Conservation (phyloP, 2,329 filamentous ascomycete genomes). For the Trichoderma afroharzianum region DNA sequence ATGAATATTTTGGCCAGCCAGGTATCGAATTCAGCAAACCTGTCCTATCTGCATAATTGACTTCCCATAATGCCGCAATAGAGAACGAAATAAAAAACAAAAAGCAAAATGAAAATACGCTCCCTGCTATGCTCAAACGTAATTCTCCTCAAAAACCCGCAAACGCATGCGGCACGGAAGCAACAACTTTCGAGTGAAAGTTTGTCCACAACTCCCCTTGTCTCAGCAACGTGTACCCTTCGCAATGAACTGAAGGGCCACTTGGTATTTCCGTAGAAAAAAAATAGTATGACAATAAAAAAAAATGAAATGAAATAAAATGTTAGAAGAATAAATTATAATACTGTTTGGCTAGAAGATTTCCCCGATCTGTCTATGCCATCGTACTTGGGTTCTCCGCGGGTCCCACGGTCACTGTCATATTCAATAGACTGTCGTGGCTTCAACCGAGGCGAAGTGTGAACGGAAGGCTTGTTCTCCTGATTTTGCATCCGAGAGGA, state of each 20-base stretch:
- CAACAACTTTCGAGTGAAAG: not conserved
- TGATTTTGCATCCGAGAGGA: not conserved
- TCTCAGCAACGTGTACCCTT: not conserved
- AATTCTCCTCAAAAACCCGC: not conserved
- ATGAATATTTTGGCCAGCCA: not conserved
- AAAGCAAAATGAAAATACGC: not conserved
- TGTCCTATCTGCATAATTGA: not conserved
- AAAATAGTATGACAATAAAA: not conserved
- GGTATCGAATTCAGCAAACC: not conserved
- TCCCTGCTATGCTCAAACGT: constrained; percentile 5
- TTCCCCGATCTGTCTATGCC: constrained; percentile 32
- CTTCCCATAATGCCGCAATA: not conserved
- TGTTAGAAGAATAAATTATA: not conserved
- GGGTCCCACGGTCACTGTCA: constrained; percentile 3
- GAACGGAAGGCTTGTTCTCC: not conserved
- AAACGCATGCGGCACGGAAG: not conserved
- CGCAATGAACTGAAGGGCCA: not conserved
- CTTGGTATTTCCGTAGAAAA: not conserved
- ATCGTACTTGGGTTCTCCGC: constrained; percentile 27
- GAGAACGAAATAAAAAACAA: not conserved
- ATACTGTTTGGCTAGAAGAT: not conserved
- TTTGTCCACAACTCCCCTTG: not conserved
- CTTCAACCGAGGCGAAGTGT: not conserved
- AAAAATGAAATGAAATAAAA: not conserved
- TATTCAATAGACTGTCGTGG: constrained; percentile 23